Conservation (phyloP, 2,329 filamentous ascomycete genomes). For the Penicillium sumatraense region DNA sequence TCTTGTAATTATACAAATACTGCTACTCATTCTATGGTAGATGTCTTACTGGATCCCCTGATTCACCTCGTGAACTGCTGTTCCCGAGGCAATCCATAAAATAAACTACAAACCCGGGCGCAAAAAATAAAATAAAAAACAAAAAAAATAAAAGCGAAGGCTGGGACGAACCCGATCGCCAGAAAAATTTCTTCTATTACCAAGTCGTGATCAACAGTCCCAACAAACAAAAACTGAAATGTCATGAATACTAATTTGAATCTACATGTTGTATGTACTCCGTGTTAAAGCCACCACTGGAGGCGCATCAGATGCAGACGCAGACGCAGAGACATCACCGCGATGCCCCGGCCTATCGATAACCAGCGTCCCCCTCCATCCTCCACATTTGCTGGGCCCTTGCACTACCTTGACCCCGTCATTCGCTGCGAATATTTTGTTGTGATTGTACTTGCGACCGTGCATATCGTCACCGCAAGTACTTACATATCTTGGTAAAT, state of each 20-base stretch:
- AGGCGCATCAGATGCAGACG: background rate
- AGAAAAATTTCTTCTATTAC: background rate
- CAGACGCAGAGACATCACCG: conserved; percentile 3
- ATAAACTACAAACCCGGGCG: conserved; percentile 7
- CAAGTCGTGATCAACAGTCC: background rate
- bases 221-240: background rate
- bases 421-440: background rate
- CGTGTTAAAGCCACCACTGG: background rate
- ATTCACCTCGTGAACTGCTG: background rate
- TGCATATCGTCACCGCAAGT: conserved; percentile 33
- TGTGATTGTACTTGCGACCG: conserved; percentile 1
- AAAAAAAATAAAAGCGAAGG: conserved; percentile 15
- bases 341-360: conserved; percentile 33
- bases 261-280: too few relatives aligned
- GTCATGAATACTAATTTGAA: too few relatives aligned
- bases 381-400: background rate
- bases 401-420: conserved; percentile 3
- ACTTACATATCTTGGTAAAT: too few relatives aligned
- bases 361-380: conserved; percentile 35
- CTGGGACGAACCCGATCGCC: conserved; percentile 21
- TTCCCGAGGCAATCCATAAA: background rate
- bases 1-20: too few relatives aligned
- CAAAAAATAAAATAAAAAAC: background rate
- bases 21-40: background rate
- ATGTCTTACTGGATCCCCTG: background rate